Evolutionary conservation across 164 flowering plant genomes (phyloP).

Genomic region (Kalanchoe fedtschenkoi): DNA sequence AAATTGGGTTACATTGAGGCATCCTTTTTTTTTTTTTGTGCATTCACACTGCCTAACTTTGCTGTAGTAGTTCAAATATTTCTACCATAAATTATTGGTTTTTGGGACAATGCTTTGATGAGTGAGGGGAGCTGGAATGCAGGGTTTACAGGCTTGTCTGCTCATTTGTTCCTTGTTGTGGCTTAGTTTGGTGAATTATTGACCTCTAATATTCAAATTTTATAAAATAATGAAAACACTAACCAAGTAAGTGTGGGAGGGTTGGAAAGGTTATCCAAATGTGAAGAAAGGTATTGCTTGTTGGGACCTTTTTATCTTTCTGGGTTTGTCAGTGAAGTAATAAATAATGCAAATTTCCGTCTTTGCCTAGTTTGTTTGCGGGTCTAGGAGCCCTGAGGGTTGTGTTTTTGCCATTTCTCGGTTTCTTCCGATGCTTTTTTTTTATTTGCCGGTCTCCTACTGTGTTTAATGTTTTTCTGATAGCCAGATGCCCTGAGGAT

Average conservation of each 20-base stretch:
- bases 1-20: neutral
- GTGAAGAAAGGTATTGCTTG: neutral
- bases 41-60: neutral
- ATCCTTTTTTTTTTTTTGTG: neutral
- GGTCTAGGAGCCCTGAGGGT: neutral
- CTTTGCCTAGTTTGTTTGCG: neutral
- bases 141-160: neutral
- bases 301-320: neutral
- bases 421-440: neutral
- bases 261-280: neutral
- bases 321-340: neutral
- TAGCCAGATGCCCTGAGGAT: neutral
- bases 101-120: neutral
- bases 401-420: neutral
- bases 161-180: neutral
- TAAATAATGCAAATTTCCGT: neutral
- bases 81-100: no score
- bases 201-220: neutral
- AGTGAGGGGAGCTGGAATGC: neutral
- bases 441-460: neutral
- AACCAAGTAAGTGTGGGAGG: neutral
- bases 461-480: neutral
- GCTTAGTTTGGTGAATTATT: neutral
- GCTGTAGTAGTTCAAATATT: neutral
- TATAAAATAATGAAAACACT: neutral